Base-by-base conservation (phyloP, 805 yeast species). In the Wickerhamomyces silvicola region DNA sequence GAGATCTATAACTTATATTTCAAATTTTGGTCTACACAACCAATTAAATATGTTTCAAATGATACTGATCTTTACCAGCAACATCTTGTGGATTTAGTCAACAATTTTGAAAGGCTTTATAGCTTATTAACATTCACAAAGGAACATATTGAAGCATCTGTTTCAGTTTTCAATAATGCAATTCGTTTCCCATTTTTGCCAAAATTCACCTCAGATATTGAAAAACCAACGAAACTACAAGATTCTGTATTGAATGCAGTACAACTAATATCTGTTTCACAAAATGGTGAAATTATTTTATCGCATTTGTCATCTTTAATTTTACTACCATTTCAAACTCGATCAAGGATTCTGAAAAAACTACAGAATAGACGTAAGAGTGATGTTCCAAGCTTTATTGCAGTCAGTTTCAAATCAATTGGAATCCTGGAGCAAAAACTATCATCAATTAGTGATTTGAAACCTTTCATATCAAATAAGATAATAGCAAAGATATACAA, bases 141-240 rank as follows among this genome's bases (percentile, higher is more conserved):
- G 18, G 50, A 56, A 26, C 59, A 59, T 14, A 61, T 75, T n/a
- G 70, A 64, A 26, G 60, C 54, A 15, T 62, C 81, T n/a, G 54
- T 85, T 22, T 60, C 59, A n/a, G 57, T 78, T 5, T 67, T 90
- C 47, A 74, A 73, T 45, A 64, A 76, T 11, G 75, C 86, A 36
- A 73, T 82, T 1, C 61, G 83, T 24, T 86, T 81, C 52, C 94
- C 94, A 1, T 66, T 81, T 10, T 60, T 85, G 22, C 81, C 86
- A 7, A 73, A 64, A 19, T 65, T 64, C 40, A 63, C 63, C 21
- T 52, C 59, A 4, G 95, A 86, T 50, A 59, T 64, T 24, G 47
- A 56, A 13, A 71, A 69, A 16, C 73, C 77, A 32, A 72, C 96
- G 0, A 64, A 67, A 8, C 57, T 90, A 26, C 97, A 88, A 48